Base-by-base conservation (phyloP, 306 rosid species). In the Vigna nakashimae region DNA sequence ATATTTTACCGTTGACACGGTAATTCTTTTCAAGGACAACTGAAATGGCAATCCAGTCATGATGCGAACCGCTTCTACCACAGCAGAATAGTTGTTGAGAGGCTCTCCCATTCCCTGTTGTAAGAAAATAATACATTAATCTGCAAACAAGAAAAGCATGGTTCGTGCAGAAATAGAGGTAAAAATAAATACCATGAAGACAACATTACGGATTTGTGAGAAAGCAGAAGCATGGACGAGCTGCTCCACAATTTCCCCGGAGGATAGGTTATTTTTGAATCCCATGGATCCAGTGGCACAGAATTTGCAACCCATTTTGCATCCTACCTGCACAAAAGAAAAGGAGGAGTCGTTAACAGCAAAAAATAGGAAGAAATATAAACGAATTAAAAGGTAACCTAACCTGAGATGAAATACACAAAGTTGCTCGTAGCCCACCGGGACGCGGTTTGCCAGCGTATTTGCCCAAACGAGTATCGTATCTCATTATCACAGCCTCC, bases 241-340 rank as follows among this genome's bases (percentile, higher is more conserved):
- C 73, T 95, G 98, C 79, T 95, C 98, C 15, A 89, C 85, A 55
- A 95, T 95, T 84, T 95, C 97, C 58, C 96, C 98, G 0, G 97
- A 86, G 0, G 98, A 82, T 46, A 95, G 81, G 75, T 91, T 91
- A 82, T 68, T 89, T 89, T 91, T 95, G 65, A 85, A 95, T 42
- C 98, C 98, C 98, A 95, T 95, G n/a, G 86, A 87, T 76, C 97
- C 98, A n/a, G 98, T 95, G 3, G 98, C 98, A 83, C 98, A 95
- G 84, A 95, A 95, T 4, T 83, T 91, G 86, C 98, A 95, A 42
- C 98, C 98, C 98, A 95, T 92, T 84, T 95, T 95, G 87, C 98
- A 95, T 32, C 98, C 98, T 48, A 92, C 98, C 97, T 92, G 66
- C 38, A 71, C 12, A 30, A 20, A 66, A 43, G 50, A 18, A 42